Evolutionary conservation across 75 land plant genomes (phyloP).

Genomic region (Azolla pinnata): DNA sequence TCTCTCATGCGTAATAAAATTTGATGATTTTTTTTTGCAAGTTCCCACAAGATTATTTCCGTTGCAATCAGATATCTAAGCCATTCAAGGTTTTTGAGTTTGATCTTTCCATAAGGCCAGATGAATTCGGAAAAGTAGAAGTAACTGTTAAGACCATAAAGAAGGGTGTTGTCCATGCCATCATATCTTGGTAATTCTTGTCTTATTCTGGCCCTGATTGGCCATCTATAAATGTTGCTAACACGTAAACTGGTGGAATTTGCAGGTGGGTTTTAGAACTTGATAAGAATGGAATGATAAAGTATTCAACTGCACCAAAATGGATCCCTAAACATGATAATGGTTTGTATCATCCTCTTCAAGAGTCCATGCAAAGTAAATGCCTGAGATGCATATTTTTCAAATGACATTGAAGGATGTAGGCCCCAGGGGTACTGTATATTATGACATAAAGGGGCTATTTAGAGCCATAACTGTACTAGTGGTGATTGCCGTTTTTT

Average conservation of each 20-base stretch:
- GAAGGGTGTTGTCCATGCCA: conserved; percentile 59
- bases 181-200: conserved; percentile 68
- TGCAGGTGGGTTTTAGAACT: conserved; percentile 90
- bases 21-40: neutral
- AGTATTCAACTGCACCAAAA: conserved; percentile 80
- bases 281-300: conserved; percentile 67
- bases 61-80: conserved; percentile 60
- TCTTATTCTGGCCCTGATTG: neutral
- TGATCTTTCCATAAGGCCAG: conserved; percentile 72
- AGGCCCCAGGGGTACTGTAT: neutral
- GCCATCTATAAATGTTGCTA: neutral
- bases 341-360: neutral
- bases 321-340: too few relatives aligned
- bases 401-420: neutral
- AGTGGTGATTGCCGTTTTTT: too few relatives aligned
- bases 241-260: neutral
- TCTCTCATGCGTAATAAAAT: neutral
- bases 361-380: too few relatives aligned
- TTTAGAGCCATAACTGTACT: too few relatives aligned
- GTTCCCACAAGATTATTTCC: too few relatives aligned
- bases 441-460: too few relatives aligned
- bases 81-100: conserved; percentile 89
- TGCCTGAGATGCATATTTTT: too few relatives aligned
- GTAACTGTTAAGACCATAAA: conserved; percentile 28
- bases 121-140: conserved; percentile 34